phyloP scores from a whole-genome alignment of 306 rosid genomes.

The Rosa multiflora region DNA sequence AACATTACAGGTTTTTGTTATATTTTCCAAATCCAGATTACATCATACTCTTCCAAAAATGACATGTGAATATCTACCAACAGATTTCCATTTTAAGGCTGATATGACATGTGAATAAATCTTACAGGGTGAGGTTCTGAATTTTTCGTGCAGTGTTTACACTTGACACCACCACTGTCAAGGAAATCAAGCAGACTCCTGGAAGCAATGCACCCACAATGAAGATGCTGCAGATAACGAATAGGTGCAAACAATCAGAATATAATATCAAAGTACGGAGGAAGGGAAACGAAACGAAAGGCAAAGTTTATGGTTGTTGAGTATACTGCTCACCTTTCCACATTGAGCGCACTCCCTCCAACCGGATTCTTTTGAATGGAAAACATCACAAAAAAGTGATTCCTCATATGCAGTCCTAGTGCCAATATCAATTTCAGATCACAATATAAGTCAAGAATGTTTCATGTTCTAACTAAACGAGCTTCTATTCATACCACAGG shows the following conservation, averaged over 20 bases:
- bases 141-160: slow-evolving; percentile 58
- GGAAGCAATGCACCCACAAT: slow-evolving; percentile 93
- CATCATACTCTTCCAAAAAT: background rate
- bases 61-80: background rate
- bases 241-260: slow-evolving; percentile 6
- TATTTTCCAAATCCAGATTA: background rate
- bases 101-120: slow-evolving; percentile 15
- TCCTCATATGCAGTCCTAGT: slow-evolving; percentile 86
- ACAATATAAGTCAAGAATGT: background rate
- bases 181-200: slow-evolving; percentile 66
- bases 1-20: background rate
- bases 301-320: background rate
- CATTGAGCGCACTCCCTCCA: slow-evolving; percentile 88
- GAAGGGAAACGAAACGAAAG: slow-evolving; percentile 5
- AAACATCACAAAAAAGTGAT: slow-evolving; percentile 67
- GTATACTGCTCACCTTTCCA: slow-evolving; percentile 60
- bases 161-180: slow-evolving; percentile 84
- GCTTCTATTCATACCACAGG: background rate
- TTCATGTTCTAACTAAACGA: background rate
- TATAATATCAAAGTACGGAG: slow-evolving; percentile 9
- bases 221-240: slow-evolving; percentile 66
- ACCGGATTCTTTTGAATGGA: slow-evolving; percentile 81
- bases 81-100: background rate
- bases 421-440: slow-evolving; percentile 1
- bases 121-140: slow-evolving; percentile 59